phyloP scores from a whole-genome alignment of 2,329 filamentous ascomycete species.

The Coniochaeta prunicola region DNA sequence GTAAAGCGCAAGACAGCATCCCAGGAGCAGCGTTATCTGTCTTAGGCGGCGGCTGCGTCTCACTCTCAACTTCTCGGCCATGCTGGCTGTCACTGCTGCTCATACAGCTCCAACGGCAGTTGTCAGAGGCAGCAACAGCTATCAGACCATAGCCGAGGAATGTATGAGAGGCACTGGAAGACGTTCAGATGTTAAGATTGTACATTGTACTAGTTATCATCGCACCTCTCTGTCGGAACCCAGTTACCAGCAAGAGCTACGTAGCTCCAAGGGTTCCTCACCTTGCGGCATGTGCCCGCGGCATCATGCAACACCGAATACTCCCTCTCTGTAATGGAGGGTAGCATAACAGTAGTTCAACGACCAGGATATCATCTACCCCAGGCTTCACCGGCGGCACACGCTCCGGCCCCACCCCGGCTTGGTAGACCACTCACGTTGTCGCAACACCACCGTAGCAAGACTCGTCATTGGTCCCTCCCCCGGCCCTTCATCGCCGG shows the following conservation, averaged over 20 bases:
- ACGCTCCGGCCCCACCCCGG: background rate
- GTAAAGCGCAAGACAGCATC: slow-evolving; percentile 14
- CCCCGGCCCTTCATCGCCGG: background rate
- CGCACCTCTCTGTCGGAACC: too few species aligned
- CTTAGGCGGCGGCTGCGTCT: slow-evolving; percentile 7
- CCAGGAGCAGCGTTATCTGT: slow-evolving; percentile 12
- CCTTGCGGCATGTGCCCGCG: background rate
- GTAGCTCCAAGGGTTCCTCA: background rate
- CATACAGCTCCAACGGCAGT: background rate
- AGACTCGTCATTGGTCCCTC: background rate
- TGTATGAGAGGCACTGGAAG: too few species aligned
- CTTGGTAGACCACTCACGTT: background rate
- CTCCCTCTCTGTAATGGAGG: background rate
- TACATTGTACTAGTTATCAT: background rate
- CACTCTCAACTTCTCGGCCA: background rate
- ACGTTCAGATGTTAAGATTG: too few species aligned
- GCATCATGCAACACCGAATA: background rate
- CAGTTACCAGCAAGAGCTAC: background rate
- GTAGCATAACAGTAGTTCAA: background rate
- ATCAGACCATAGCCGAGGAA: background rate
- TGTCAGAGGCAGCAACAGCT: background rate
- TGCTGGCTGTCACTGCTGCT: background rate
- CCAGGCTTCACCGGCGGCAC: background rate
- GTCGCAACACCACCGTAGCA: background rate
- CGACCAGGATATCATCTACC: background rate